A percentile compares a stretch with the other conserved stretches of the same genome.
Conservation (phyloP, 2,329 filamentous ascomycete genomes). For the Aspergillus glaucus region DNA sequence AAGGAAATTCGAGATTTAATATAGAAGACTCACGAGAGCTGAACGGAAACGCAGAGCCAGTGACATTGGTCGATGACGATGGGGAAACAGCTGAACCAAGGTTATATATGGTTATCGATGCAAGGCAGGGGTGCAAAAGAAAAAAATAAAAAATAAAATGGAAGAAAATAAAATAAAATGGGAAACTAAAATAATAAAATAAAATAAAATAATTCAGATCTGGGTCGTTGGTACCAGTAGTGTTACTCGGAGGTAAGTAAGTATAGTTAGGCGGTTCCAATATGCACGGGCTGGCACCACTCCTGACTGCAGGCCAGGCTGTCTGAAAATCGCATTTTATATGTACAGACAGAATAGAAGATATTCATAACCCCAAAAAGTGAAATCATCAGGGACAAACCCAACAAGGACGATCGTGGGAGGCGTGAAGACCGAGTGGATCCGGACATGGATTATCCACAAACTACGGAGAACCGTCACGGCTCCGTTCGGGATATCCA, state of each 20-base stretch:
- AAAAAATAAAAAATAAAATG: not conserved
- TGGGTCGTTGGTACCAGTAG: not conserved
- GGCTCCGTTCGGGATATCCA: slow-evolving; percentile 5
- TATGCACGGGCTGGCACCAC: not conserved
- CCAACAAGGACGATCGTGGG: slow-evolving; percentile 18
- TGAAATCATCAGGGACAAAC: slow-evolving; percentile 1
- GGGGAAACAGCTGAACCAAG: slow-evolving; percentile 22
- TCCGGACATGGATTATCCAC: slow-evolving; percentile 15
- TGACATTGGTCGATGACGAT: slow-evolving; percentile 21
- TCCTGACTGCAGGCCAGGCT: slow-evolving; percentile 2
- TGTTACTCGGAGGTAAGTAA: no score
- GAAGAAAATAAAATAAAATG: not conserved
- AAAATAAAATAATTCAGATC: slow-evolving; percentile 4
- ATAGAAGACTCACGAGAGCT: slow-evolving; percentile 4
- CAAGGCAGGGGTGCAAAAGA: slow-evolving; percentile 18
- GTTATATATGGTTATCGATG: slow-evolving; percentile 3
- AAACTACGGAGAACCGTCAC: slow-evolving; percentile 16
- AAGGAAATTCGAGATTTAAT: not conserved
- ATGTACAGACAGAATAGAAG: not conserved
- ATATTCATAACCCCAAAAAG: not conserved
- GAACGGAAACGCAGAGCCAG: slow-evolving; percentile 6
- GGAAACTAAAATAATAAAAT: not conserved
- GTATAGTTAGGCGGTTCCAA: not conserved
- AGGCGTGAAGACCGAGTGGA: slow-evolving; percentile 7
- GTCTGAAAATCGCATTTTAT: slow-evolving; percentile 4